A percentile compares a stretch with the other conserved stretches of the same genome.
Evolutionary conservation across 345 rosid genomes (phyloP).

Genomic region (Punica granatum): DNA sequence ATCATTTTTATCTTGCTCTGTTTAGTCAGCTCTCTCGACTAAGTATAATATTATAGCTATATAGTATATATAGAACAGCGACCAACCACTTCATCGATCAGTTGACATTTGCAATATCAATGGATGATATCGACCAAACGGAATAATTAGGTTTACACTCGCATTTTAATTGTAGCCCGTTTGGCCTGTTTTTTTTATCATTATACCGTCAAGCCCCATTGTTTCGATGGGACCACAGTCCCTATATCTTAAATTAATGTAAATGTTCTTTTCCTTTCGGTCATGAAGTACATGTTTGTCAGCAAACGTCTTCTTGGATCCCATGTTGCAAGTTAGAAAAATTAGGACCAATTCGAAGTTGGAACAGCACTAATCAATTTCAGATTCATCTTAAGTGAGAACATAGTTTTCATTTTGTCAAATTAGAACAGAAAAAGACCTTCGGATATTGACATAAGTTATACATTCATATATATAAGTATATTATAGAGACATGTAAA

Average conservation of each 20-base stretch:
- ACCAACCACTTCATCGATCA: not conserved
- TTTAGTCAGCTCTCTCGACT: not conserved
- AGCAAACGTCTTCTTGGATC: not conserved
- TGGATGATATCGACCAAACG: no score
- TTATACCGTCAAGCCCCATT: no score
- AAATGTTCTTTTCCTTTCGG: not conserved
- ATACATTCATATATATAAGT: no score
- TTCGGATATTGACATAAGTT: no score
- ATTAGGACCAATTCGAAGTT: no score
- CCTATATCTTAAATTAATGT: not conserved
- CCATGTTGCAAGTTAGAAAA: not conserved
- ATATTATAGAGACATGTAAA: no score
- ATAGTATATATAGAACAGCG: not conserved
- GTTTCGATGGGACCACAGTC: no score
- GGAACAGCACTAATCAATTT: no score
- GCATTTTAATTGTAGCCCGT: not conserved
- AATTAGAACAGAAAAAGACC: no score
- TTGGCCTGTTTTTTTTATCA: not conserved
- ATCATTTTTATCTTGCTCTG: not conserved
- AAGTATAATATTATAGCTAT: no score
- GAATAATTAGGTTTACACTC: not conserved
- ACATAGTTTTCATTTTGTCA: no score
- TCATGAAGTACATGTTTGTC: not conserved
- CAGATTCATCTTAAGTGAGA: no score
- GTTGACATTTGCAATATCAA: not conserved